Conservation (phyloP, 768 basidiomycete genomes). For the Panaeolus cyanescens region DNA sequence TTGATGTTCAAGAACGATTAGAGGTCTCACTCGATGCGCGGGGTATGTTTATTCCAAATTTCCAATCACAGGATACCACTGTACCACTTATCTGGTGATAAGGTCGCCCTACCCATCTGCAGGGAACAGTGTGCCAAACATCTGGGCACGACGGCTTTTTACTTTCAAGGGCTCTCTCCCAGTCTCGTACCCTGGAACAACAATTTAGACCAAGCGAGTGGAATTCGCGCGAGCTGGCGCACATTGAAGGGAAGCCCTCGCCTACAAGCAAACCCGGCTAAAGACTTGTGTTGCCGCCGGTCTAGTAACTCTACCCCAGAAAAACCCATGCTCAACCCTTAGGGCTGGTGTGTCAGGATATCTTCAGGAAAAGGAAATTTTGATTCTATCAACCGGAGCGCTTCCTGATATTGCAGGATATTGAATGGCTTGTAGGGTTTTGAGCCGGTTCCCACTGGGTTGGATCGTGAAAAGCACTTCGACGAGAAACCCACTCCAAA, state of each 20-base stretch:
- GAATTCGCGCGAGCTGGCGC: slow-evolving; percentile 1
- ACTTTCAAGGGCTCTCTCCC: neutral
- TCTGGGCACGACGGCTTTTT: neutral
- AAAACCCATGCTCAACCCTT: neutral
- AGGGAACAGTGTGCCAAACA: neutral
- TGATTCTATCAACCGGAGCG: neutral
- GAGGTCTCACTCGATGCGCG: neutral
- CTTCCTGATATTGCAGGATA: neutral
- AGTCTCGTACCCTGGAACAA: neutral
- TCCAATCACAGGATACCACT: too few relatives aligned
- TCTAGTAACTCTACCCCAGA: slow-evolving; percentile 1
- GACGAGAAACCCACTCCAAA: neutral
- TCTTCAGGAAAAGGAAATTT: neutral
- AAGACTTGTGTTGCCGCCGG: neutral
- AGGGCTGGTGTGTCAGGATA: neutral
- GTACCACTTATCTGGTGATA: neutral
- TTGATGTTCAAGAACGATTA: neutral
- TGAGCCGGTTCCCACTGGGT: slow-evolving; percentile 1
- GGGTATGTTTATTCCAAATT: neutral
- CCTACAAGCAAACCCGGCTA: neutral
- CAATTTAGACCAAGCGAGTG: neutral
- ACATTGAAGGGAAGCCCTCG: neutral
- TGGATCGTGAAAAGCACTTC: neutral
- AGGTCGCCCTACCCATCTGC: neutral
- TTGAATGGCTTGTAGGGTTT: neutral